These are phyloP conservation scores for Naganishia friedmannii DNA, from an alignment of 768 basidiomycete genomes.

Conservation along the genomic window DNA sequence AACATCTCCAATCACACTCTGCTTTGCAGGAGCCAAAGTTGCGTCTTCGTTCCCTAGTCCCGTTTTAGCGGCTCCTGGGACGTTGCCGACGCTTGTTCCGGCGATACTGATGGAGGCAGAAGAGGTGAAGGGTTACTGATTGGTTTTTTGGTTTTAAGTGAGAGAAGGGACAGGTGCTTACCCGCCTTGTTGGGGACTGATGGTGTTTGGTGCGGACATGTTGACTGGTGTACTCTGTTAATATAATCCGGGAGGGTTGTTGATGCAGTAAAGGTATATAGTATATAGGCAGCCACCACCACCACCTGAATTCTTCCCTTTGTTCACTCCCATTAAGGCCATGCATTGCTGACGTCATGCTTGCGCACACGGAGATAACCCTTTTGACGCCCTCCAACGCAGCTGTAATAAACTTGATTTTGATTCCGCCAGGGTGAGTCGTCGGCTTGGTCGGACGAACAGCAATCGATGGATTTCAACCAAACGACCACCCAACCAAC, in stretches of 20 bases:
- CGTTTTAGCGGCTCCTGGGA: conserved; percentile 15
- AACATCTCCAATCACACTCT: conserved; percentile 24
- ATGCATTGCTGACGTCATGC: not conserved
- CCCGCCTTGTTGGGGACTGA: conserved; percentile 22
- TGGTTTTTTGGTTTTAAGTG: not conserved
- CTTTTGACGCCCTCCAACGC: not conserved
- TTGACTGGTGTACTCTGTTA: not conserved
- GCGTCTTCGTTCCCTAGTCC: not conserved
- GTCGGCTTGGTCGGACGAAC: not conserved
- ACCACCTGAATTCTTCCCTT: too few species aligned
- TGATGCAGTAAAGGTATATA: not conserved
- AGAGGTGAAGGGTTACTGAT: not conserved
- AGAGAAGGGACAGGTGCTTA: not conserved
- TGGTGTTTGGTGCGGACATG: conserved; percentile 11
- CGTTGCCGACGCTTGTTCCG: conserved; percentile 21
- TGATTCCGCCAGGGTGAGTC: not conserved
- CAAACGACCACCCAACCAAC: too few species aligned
- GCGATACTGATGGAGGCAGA: not conserved
- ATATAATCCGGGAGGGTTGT: not conserved
- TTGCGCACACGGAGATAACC: not conserved
- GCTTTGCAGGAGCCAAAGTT: not conserved
- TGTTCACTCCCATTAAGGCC: too few species aligned
- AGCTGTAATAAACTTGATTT: not conserved
- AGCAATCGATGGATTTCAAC: conserved; percentile 1
- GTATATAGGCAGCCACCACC: too few species aligned